Base-by-base conservation (phyloP, 352 stramenopile species). In the Pythium periplocum region DNA sequence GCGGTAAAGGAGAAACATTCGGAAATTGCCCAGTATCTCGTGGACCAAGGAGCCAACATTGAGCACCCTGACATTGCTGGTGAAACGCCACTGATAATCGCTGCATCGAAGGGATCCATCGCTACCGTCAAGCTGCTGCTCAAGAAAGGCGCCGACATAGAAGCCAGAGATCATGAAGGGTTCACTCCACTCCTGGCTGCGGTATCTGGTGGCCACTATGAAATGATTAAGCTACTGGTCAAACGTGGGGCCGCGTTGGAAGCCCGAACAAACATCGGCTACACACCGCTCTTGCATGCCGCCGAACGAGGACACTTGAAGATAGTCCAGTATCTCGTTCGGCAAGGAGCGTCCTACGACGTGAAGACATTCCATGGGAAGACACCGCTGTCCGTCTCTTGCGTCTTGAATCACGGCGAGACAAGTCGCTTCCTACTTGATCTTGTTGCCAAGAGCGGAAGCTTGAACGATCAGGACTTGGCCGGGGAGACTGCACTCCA, bases 91-190 rank as follows among this genome's bases (percentile, higher is more conserved):
- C 11, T 42, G 38, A 42, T 42, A 11, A 11, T 42, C 38, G 38
- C 38, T 42, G 38, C 38, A 37, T 35, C 6, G 11, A 11, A 45
- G 33, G 17, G 48, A 9, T 32, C n/a, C 36, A 31, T 37, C 35
- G 36, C n/a, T 12, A 53, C 45, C 6, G 48, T 42, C 8, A 45
- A 53, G 35, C 12, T 53, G 36, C 32, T 53, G 48, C 48, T 45
- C 4, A 12, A 41, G 12, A 37, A 34, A 12, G 37, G 35, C n/a
- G 48, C 48, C 48, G 33, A 35, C 35, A 32, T 53, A 8, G 26
- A 45, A 4, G 37, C 9, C 33, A 41, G 26, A 30, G 48, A 53
- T 31, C 48, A 53, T 11, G 36, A 30, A 9, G 48, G 48, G 6
- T 30, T 30, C 36, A 53, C 34, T 30, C 48, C 38, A 45, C 38